These are phyloP conservation scores for Acanthamoeba sp. DNA, from an alignment of 208 protist species.

Conservation along the genomic window DNA sequence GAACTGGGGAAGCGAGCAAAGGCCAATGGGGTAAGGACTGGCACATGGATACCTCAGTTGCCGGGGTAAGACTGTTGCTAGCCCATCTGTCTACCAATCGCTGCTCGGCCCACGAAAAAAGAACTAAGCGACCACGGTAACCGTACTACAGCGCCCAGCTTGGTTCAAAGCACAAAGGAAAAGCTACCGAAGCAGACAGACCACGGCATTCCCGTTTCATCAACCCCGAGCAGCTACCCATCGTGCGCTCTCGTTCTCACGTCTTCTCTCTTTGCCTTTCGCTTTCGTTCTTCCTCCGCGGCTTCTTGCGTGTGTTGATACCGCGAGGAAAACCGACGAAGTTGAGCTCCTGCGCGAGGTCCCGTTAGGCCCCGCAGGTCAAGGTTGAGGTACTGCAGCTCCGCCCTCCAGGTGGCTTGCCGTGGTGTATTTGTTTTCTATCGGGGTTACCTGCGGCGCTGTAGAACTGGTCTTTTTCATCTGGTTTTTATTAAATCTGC, in stretches of 20 bases:
- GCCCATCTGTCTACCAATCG: not conserved
- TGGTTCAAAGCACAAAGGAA: too few species aligned
- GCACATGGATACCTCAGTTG: not conserved
- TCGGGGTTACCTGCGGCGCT: not conserved
- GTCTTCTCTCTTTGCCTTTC: not conserved
- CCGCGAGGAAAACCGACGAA: constrained; percentile 10
- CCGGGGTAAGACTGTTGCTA: not conserved
- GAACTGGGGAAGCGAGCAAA: not conserved
- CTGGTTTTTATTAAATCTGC: too few species aligned
- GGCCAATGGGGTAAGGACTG: not conserved
- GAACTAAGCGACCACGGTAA: not conserved
- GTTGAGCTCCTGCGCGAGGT: not conserved
- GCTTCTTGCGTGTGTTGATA: not conserved
- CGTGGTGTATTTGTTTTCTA: not conserved
- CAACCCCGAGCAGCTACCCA: not conserved
- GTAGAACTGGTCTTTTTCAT: not conserved
- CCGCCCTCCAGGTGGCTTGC: too few species aligned
- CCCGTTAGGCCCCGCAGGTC: too few species aligned
- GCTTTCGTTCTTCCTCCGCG: not conserved
- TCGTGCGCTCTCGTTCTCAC: not conserved
- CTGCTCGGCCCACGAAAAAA: not conserved
- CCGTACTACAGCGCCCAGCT: too few species aligned
- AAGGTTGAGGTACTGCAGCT: too few species aligned
- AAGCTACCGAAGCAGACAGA: too few species aligned
- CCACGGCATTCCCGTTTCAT: too few species aligned